Base-by-base conservation (phyloP, 208 protist species). In the Acanthamoeba royreba region DNA sequence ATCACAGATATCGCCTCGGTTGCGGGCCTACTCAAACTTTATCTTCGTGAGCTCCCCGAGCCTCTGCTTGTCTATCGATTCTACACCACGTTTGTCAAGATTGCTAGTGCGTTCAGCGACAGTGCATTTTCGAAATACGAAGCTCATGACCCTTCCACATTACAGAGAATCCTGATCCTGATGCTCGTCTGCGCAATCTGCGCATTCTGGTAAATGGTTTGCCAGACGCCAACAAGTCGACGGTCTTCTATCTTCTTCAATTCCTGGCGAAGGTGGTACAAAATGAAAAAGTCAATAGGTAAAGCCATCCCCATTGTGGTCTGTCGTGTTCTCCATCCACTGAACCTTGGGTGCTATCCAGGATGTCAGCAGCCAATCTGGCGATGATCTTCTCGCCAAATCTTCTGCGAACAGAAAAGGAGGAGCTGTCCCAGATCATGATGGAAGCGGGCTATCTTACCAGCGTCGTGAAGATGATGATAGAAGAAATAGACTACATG, bases 321-420 rank as follows among this genome's bases (percentile, higher is more conserved):
- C 49, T 9, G 13, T 25, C 49, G 19, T 19, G 19, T 19, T 55
- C 9, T 55, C 49, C 13, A 55, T 19, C 49, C 13, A 25, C 49
- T 55, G 49, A 9, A 55, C 49, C 13, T 55, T 55, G 9, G 9
- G 49, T 55, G 63, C 63, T 40, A 25, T 40, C 11, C 40, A 53
- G 38, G 38, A 85, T 85, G 74, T 53, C 74, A 11, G 38, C 74
- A 0, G 74, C 74, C 74, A 85, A 85, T 38, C 7, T 85, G 74
- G 74, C 74, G 45, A 85, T 85, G 74, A 85, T 85, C 38, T 85
- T 85, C 74, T 45, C 74, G 38, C 74, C 74, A 2, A 85, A 85
- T 22, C 74, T 85, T 49, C 38, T 85, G 11, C 74, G 74, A 45
- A 53, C 74, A 33, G 74, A 85, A 47, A 45, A 52, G 3, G 74